Evolutionary conservation across 805 yeast species (phyloP).

Genomic region (Metschnikowia lachancei): DNA sequence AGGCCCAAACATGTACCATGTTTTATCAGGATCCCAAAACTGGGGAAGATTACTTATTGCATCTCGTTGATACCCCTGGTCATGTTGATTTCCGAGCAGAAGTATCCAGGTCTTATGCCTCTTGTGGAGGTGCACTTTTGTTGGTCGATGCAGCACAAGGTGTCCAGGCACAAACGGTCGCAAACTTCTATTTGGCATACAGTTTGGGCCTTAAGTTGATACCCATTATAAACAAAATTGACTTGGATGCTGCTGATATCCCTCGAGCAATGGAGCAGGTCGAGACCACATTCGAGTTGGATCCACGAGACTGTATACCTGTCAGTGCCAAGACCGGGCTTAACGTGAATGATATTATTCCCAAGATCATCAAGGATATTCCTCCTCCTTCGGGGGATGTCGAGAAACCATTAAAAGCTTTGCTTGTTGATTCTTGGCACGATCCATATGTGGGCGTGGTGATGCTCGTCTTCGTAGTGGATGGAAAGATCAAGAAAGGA

Average conservation of each 20-base stretch:
- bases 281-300: conserved; percentile 78
- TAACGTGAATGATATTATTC: conserved; percentile 75
- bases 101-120: conserved; percentile 89
- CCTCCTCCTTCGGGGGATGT: conserved; percentile 69
- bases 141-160: conserved; percentile 95
- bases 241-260: conserved; percentile 82
- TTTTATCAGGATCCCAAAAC: conserved; percentile 59
- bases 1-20: conserved; percentile 97
- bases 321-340: conserved; percentile 92
- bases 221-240: conserved; percentile 91
- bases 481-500: conserved; percentile 75
- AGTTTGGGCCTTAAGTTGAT: conserved; percentile 76
- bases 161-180: conserved; percentile 98
- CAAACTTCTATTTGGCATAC: conserved; percentile 88
- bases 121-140: conserved; percentile 90
- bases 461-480: conserved; percentile 76
- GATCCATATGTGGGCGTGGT: conserved; percentile 91
- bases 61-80: conserved; percentile 95
- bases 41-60: conserved; percentile 74
- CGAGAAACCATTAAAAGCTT: conserved; percentile 58
- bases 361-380: conserved; percentile 76
- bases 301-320: conserved; percentile 67
- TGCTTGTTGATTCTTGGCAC: conserved; percentile 97
- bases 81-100: conserved; percentile 96
- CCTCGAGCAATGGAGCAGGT: conserved; percentile 79